A percentile compares a stretch with the other conserved stretches of the same genome.
Evolutionary conservation across 2,329 filamentous ascomycete species (phyloP).

Genomic region (Colletotrichum siamense): DNA sequence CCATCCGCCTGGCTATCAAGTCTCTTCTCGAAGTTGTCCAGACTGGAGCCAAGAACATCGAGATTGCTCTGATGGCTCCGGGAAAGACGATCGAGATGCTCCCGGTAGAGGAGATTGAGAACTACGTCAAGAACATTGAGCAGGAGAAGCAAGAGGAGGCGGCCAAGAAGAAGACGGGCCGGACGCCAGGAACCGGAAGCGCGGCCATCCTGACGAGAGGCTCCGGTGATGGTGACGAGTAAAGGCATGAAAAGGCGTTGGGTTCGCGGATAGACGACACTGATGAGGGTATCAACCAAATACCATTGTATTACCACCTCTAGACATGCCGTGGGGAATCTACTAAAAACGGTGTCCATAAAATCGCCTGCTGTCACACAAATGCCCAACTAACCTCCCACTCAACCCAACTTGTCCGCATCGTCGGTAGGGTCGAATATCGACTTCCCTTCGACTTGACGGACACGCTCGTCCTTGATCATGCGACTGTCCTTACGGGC

Average conservation of each 20-base stretch:
- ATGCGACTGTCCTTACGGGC: conserved; percentile 85
- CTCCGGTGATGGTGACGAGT: conserved; percentile 38
- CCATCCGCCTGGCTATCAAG: conserved; percentile 97
- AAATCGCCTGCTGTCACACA: conserved; percentile 17
- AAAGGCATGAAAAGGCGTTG: conserved; percentile 20
- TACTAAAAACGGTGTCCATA: conserved; percentile 15
- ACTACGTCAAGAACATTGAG: conserved; percentile 98
- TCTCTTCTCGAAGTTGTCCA: conserved; percentile 97
- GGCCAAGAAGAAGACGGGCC: conserved; percentile 91
- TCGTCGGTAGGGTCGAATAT: conserved; percentile 81
- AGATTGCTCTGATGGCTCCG: conserved; percentile 97
- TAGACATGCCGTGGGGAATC: conserved; percentile 28
- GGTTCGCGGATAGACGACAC: conserved; percentile 20
- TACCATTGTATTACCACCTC: conserved; percentile 43
- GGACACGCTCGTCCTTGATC: conserved; percentile 87
- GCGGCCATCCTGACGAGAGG: conserved; percentile 77
- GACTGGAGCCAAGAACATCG: conserved; percentile 99
- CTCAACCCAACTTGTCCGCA: conserved; percentile 77
- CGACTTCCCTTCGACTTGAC: conserved; percentile 59
- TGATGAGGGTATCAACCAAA: conserved; percentile 24
- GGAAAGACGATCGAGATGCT: conserved; percentile 92
- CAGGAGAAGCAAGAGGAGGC: conserved; percentile 99
- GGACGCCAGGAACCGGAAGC: conserved; percentile 71
- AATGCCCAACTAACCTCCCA: conserved; percentile 12
- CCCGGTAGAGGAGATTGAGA: conserved; percentile 93